Evolutionary conservation across 805 yeast species (phyloP), one percentile per base, ranked within the genome.

Genomic region (Lipomyces yamadae): DNA sequence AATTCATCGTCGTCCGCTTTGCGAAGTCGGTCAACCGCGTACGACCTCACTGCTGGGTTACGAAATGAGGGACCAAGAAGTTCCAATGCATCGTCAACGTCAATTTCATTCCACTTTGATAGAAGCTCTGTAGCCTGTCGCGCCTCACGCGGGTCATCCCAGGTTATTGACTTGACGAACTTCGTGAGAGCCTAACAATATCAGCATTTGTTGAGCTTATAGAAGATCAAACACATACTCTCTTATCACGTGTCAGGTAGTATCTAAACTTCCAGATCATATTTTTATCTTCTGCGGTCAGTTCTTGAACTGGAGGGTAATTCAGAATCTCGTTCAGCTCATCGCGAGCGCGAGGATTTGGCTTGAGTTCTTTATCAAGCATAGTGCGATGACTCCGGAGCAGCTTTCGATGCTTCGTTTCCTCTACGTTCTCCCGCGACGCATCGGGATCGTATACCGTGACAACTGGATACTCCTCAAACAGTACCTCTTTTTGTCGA

Each of bases 211-310:
- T 24, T 34, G 15, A 15, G 24, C 1, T 3, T n/a, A 32, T 18
- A 13, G 8, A 6, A 32, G 3, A n/a, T 3, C 3, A 24, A n/a
- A 42, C 3, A 56, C 63, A 29, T 56, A 64, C 67, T 64, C 83
- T 85, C 73, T 86, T 86, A 72, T 87, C 87, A 62, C 87, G 84
- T n/a, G 90, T 80, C 24, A 90, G 78, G 76, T 88, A 93, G 78
- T 90, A 95, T 62, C 98, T 80, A 77, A 89, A 94, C 76, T 90
- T 91, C 98, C 98, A 94, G 8, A 94, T 83, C 74, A 92, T 78
- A 70, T 92, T 91, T 79, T 90, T 91, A 72, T 94, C 97, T 74
- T 88, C 87, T 61, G 90, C 93, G 4, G 88, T 84, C 58, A 95
- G 80, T 71, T 87, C 90, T 62, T 90, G 90, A 56, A 91, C 94